Evolutionary conservation across 83 land plant genomes (phyloP).

Genomic region (Diphasiastrum complanatum): DNA sequence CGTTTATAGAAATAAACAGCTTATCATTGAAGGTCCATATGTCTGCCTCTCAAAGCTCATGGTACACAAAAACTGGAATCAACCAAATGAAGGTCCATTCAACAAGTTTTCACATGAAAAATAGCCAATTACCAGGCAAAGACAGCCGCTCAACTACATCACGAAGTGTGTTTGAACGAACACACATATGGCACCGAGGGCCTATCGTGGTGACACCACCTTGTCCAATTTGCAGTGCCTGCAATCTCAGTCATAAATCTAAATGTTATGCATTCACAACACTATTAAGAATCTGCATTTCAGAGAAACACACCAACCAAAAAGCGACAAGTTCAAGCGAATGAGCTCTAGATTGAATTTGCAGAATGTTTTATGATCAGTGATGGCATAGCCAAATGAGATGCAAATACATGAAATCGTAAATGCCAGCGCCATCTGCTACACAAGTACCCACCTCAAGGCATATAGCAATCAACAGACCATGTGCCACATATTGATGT

Average conservation of each 20-base stretch:
- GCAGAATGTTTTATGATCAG: no score
- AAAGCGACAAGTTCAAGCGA: background rate
- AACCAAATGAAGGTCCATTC: no score
- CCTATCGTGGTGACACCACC: background rate
- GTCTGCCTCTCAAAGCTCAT: background rate
- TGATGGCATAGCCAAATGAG: no score
- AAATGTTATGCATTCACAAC: background rate
- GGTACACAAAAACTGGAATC: background rate
- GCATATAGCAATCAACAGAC: no score
- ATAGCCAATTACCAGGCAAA: background rate
- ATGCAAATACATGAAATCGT: no score
- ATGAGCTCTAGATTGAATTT: no score
- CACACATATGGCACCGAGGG: conserved; percentile 12
- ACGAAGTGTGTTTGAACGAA: conserved; percentile 10
- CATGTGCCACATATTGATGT: no score
- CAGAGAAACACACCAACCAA: background rate
- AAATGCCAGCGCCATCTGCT: no score
- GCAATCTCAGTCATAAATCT: no score
- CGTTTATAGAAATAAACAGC: background rate
- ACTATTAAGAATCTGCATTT: background rate
- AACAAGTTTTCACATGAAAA: background rate
- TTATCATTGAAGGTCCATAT: background rate
- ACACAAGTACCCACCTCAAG: no score
- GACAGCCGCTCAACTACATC: conserved; percentile 14
- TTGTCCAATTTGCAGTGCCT: no score